Conservation (phyloP, 305 asterid species). For the Fraxinus latifolia region DNA sequence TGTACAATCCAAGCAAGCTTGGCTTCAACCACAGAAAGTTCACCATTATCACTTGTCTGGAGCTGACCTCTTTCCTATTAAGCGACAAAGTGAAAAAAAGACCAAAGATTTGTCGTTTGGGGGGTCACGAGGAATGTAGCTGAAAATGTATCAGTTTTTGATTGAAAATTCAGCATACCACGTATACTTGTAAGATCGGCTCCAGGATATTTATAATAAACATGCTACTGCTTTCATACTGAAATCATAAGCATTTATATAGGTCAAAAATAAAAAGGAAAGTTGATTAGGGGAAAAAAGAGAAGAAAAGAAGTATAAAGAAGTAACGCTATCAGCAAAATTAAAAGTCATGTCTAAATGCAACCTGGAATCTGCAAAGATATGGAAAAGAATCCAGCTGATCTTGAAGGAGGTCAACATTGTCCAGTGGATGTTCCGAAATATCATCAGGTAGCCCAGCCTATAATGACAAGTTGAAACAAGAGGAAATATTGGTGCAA, state of each 20-base stretch:
- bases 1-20: constrained; percentile 97
- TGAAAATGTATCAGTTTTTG: constrained; percentile 6
- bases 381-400: constrained; percentile 93
- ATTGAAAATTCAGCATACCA: constrained; percentile 51
- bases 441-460: constrained; percentile 70
- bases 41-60: constrained; percentile 60
- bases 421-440: constrained; percentile 92
- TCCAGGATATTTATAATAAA: constrained; percentile 78
- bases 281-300: background rate
- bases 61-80: constrained; percentile 73
- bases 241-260: constrained; percentile 36
- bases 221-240: constrained; percentile 96
- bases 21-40: constrained; percentile 71
- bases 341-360: constrained; percentile 4
- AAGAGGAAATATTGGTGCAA: constrained; percentile 8
- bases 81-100: constrained; percentile 3
- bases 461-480: constrained; percentile 41
- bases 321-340: constrained; percentile 10
- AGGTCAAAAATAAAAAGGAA: constrained; percentile 6
- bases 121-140: constrained; percentile 9
- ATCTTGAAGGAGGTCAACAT: constrained; percentile 97
- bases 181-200: constrained; percentile 79
- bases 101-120: constrained; percentile 8
- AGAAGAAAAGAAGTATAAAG: background rate
- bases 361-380: constrained; percentile 94